A percentile compares a stretch with the other conserved stretches of the same genome.
Conservation (phyloP, 2,329 filamentous ascomycete species). For the Neofusicoccum laricinum region DNA sequence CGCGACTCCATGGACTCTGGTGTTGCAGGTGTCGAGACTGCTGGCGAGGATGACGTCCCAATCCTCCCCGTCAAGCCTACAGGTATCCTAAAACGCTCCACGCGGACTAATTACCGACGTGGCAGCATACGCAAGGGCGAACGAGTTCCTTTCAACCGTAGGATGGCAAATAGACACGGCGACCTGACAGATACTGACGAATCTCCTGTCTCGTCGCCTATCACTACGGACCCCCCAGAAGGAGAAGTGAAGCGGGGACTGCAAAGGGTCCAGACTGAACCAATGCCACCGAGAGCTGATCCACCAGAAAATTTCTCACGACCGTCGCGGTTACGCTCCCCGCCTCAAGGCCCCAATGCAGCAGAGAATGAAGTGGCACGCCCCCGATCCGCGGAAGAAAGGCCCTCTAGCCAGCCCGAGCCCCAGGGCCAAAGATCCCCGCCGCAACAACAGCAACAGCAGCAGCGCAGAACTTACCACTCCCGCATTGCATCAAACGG, state of each 20-base stretch:
- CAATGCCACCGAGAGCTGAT: slow-evolving; percentile 43
- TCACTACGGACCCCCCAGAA: neutral
- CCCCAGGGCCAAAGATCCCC: slow-evolving; percentile 21
- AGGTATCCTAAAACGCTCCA: slow-evolving; percentile 83
- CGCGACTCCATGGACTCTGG: slow-evolving; percentile 42
- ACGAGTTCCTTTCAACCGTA: slow-evolving; percentile 70
- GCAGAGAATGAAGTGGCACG: neutral
- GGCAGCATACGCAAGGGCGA: slow-evolving; percentile 82
- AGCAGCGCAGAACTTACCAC: slow-evolving; percentile 50
- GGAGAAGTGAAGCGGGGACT: slow-evolving; percentile 46
- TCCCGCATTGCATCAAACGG: slow-evolving; percentile 57
- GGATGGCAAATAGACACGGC: slow-evolving; percentile 59
- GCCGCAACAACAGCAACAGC: slow-evolving; percentile 31
- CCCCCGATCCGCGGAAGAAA: slow-evolving; percentile 11
- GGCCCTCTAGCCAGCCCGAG: slow-evolving; percentile 21
- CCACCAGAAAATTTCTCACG: slow-evolving; percentile 58
- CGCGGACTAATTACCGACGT: slow-evolving; percentile 84
- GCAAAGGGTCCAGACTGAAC: slow-evolving; percentile 68
- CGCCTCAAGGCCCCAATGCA: slow-evolving; percentile 17
- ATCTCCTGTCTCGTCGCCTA: slow-evolving; percentile 21
- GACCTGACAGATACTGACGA: slow-evolving; percentile 54
- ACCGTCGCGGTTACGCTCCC: slow-evolving; percentile 41
- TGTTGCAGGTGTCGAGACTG: slow-evolving; percentile 33
- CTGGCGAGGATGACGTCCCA: slow-evolving; percentile 68
- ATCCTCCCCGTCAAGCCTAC: slow-evolving; percentile 74